Evolutionary conservation across 345 rosid species (phyloP).

Genomic region (Cardamine resedifolia): DNA sequence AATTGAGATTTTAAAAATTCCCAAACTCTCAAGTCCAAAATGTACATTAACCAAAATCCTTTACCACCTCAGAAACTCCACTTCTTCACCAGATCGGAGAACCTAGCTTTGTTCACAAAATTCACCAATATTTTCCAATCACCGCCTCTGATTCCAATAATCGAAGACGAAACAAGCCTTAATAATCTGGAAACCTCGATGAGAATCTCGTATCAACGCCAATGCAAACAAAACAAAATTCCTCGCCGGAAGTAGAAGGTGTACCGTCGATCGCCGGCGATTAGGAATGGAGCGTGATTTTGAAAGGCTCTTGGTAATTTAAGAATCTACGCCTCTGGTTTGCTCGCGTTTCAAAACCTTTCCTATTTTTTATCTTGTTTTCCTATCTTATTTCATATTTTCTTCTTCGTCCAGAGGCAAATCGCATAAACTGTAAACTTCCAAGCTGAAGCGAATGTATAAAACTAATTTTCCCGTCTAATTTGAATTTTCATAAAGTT

Average conservation of each 20-base stretch:
- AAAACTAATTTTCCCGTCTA: not conserved
- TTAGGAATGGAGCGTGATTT: not conserved
- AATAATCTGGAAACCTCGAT: not conserved
- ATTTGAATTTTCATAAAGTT: not conserved
- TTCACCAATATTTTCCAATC: not conserved
- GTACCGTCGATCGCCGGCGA: slow-evolving; percentile 30
- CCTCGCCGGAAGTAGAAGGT: not conserved
- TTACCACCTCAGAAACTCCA: slow-evolving; percentile 5
- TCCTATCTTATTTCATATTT: not conserved
- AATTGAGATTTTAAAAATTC: slow-evolving; percentile 11
- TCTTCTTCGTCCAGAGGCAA: not conserved
- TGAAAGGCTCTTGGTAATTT: slow-evolving; percentile 32
- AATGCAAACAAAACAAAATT: slow-evolving; percentile 1
- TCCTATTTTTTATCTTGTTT: not conserved
- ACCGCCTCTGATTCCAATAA: not conserved
- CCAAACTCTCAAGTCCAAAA: slow-evolving; percentile 26
- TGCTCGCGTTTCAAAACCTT: slow-evolving; percentile 15
- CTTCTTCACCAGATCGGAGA: not conserved
- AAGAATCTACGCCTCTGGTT: slow-evolving; percentile 27
- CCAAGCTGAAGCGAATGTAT: slow-evolving; percentile 1
- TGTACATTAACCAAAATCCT: slow-evolving; percentile 26
- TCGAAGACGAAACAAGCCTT: slow-evolving; percentile 3
- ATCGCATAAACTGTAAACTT: not conserved
- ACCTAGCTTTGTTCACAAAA: not conserved
- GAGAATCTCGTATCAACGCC: not conserved